phyloP scores from a whole-genome alignment of 106 monocot genomes.

The Allium fistulosum region DNA sequence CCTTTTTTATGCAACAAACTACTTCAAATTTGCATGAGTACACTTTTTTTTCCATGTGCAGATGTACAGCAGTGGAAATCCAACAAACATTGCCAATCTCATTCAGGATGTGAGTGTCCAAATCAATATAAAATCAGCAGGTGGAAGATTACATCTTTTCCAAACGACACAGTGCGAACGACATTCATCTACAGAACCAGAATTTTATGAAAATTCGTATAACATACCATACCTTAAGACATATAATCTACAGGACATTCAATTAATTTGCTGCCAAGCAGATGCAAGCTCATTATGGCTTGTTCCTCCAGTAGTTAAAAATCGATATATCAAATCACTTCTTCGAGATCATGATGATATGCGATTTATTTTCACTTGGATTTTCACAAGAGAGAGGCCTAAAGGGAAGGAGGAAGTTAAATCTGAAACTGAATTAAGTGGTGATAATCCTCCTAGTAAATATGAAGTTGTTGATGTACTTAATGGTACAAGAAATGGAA shows the following conservation, averaged over 20 bases:
- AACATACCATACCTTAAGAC: constrained; percentile 36
- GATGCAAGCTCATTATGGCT: constrained; percentile 84
- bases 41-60: constrained; percentile 18
- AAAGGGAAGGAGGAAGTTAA: constrained; percentile 96
- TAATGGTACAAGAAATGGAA: constrained; percentile 53
- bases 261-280: constrained; percentile 89
- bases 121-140: constrained; percentile 70
- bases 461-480: constrained; percentile 53
- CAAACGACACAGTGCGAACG: constrained; percentile 75
- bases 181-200: constrained; percentile 33
- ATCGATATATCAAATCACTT: constrained; percentile 48
- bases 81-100: constrained; percentile 95
- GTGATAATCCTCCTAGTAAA: constrained; percentile 16
- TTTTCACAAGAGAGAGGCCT: constrained; percentile 85
- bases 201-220: constrained; percentile 28
- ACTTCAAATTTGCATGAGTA: not conserved
- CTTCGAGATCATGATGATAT: constrained; percentile 6
- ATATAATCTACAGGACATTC: constrained; percentile 93
- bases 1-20: not conserved
- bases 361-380: constrained; percentile 67
- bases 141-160: constrained; percentile 65
- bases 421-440: constrained; percentile 39
- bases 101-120: constrained; percentile 78
- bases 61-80: constrained; percentile 99
- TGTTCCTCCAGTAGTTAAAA: constrained; percentile 63